Evolutionary conservation across 2,329 filamentous ascomycete species (phyloP), one percentile per base, ranked within the genome.

Genomic region (Neobulgaria alba): DNA sequence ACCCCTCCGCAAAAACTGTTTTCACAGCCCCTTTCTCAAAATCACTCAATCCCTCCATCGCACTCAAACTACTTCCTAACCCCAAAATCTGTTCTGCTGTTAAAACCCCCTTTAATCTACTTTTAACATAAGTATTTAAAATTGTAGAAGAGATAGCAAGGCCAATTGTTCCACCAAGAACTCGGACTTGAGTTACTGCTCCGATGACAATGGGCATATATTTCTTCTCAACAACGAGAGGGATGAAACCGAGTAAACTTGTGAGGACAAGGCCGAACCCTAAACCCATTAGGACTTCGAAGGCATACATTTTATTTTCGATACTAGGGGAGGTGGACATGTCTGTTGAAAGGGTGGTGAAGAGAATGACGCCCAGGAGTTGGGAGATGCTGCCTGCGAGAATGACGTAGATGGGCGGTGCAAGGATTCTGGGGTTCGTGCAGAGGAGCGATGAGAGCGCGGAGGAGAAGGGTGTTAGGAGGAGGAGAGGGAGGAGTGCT

Each of bases 141-240:
- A 63, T 30, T n/a, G 76, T 67, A n/a, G 71, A 77, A 50, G 73
- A 74, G 20, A 71, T 56, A 0, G 74, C 69, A 23, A 79, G 62
- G 1, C 76, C 76, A 18, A 79, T 64, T 21, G 71, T 71, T 2
- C 75, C 75, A 2, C 76, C 76, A 3, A 80, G 60, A 0, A 79
- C 72, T 5, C 76, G 68, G 2, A 72, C 68, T 55, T 80, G 75
- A 1, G 75, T 72, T 7, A 79, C 31, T 5, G 41, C 45, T 3
- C 45, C 45, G 10, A 41, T 43, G n/a, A 38, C 34, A 10, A 40
- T 38, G 21, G 42, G 30, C 30, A 32, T 8, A 16, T 33, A n/a
- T 33, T 19, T 26, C 16, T 29, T 37, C 2, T 23, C 21, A 8
- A 37, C 34, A 5, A 37, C 21, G 7, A 37, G 20, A 8, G 34